Base-by-base conservation (phyloP, 441 rosid genomes). In the Erodium texanum region DNA sequence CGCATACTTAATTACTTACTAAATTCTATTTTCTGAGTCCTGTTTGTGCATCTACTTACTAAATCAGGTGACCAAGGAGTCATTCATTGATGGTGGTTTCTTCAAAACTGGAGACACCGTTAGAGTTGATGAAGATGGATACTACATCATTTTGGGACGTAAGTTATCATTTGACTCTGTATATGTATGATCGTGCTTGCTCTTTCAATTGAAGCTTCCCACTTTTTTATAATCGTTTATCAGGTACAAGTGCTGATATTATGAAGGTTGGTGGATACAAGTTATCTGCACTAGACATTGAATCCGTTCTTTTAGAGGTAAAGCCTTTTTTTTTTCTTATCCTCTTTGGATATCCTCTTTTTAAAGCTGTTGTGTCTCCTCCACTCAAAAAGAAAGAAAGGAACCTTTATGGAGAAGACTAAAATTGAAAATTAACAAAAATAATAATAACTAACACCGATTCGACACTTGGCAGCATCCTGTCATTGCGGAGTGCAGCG, bases 251-350 rank as follows among this genome's bases (percentile, higher is more conserved):
- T 74, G 97, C 97, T 36, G 99, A 94, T 79, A 94, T 94, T 41
- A 88, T 91, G 90, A 94, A 94, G 79, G 99, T 89, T 69, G 99
- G 97, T 19, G 99, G 99, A 73, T 94, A 89, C 84, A 94, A 94
- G 65, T 79, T 94, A 65, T 94, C 99, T 14, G 99, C 99, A 20
- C 78, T 94, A 66, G 97, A 94, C 81, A 91, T 94, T 23, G 99
- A 94, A 87, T 89, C 99, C 23, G 80, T 82, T 75, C 83, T 94
- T 74, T 79, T 94, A 69, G 92, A 91, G 97, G 99, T 89, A 82
- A 81, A 67, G 29, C 43, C 24, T 64, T 62, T n/a, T 29, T 64
- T 62, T n/a, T 29, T 34, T 50, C 61, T 29, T 66, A 24, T 66
- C 14, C 11, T 15, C 14, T 27, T 66, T 24, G 29, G 64, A 64